Evolutionary conservation across 2,329 filamentous ascomycete species (phyloP).

Genomic region (Fusarium brevicatenulatum): DNA sequence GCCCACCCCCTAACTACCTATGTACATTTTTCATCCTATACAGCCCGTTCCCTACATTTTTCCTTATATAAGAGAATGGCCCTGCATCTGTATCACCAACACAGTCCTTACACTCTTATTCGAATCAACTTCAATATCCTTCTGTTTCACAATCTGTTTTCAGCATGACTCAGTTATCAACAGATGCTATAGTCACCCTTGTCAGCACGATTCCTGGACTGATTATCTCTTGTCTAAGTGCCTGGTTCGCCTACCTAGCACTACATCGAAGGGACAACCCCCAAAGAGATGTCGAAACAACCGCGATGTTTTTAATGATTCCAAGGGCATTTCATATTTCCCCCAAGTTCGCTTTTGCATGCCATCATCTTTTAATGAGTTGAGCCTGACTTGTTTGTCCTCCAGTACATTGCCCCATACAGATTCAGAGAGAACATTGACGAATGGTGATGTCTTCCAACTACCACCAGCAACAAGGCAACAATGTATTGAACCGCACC

Average conservation of each 20-base stretch:
- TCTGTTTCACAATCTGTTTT: background rate
- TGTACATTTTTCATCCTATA: too few relatives aligned
- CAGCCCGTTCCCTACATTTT: too few relatives aligned
- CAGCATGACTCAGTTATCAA: background rate
- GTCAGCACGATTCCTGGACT: background rate
- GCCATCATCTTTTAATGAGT: rapidly evolving
- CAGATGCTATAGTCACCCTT: background rate
- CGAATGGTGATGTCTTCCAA: background rate
- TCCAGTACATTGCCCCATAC: background rate
- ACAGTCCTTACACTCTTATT: too few relatives aligned
- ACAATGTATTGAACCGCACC: rapidly evolving
- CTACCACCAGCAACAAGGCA: background rate
- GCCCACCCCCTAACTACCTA: too few relatives aligned
- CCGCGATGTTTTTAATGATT: background rate
- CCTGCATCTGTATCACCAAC: background rate
- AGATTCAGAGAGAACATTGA: background rate
- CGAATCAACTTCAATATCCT: background rate
- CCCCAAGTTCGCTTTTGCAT: rapidly evolving
- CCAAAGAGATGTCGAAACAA: rapidly evolving
- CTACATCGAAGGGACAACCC: background rate
- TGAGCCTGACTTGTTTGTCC: background rate
- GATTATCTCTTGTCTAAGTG: background rate
- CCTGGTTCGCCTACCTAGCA: slow-evolving; percentile 5
- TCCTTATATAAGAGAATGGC: too few relatives aligned
- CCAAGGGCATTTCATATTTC: rapidly evolving